Evolutionary conservation across 2,329 filamentous ascomycete genomes (phyloP).

Genomic region (Ceratocystis cubensis): DNA sequence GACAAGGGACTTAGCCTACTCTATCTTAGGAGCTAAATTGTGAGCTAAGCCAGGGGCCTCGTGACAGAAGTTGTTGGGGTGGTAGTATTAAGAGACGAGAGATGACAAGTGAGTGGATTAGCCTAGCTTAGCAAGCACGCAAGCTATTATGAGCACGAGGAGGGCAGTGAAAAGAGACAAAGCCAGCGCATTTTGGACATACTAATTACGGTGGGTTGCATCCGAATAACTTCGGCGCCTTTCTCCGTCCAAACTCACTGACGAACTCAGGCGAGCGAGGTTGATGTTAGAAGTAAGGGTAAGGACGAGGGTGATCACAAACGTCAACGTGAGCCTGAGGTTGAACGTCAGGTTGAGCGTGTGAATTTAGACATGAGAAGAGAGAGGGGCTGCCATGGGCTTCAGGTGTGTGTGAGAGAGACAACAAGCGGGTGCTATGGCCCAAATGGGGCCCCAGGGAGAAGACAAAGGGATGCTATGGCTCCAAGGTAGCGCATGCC

Average conservation of each 20-base stretch:
- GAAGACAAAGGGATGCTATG: not conserved
- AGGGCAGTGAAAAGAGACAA: not conserved
- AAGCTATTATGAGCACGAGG: not conserved
- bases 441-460: not conserved
- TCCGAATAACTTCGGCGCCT: not conserved
- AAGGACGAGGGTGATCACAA: no score
- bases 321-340: no score
- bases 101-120: not conserved
- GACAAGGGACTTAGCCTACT: not conserved
- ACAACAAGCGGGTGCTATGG: not conserved
- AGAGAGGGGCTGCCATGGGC: not conserved
- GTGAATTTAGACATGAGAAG: not conserved
- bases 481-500: not conserved
- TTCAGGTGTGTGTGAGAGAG: no score
- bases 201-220: not conserved
- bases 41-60: not conserved
- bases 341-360: not conserved
- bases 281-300: not conserved
- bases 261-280: no score
- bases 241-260: not conserved
- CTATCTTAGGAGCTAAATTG: not conserved
- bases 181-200: not conserved
- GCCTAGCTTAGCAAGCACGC: not conserved
- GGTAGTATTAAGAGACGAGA: not conserved
- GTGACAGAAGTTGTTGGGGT: not conserved